Base-by-base conservation (phyloP, 345 rosid species). In the Euphorbia pulcherrima region DNA sequence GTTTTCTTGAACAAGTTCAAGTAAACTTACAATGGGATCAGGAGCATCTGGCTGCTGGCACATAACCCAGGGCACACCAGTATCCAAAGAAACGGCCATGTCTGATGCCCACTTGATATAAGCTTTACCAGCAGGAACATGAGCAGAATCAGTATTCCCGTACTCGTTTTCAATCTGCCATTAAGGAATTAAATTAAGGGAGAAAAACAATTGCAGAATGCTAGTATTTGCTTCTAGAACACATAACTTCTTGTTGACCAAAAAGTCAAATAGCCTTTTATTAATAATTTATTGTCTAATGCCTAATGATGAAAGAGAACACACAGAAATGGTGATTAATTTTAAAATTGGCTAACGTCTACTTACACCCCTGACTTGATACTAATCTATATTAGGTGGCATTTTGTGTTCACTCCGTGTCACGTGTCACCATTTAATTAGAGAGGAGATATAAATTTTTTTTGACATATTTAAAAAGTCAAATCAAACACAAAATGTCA, bases 31-130 rank as follows among this genome's bases (percentile, higher is more conserved):
- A 65, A 93, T 79, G 17, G 97, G 91, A 78, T 90, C 98, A 77
- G 98, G 97, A 68, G 97, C 98, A 78, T 93, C 88, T 37, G 60
- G 64, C 84, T 90, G 98, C 72, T 93, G 96, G 78, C 98, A 93
- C 98, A 90, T 90, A 69, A 90, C 94, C 98, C 98, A 93, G 20
- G 98, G 98, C 35, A 93, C 97, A 8, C 96, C 97, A n/a, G 96
- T 93, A 70, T 85, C 80, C 62, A 86, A 62, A 61, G 97, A 89
- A 59, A 80, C 65, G 72, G 98, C 98, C 98, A 93, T 93, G 40
- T 79, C 69, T 69, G 98, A 97, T 69, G 97, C 86, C 98, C 97
- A 93, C 0, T 90, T 87, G 65, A 90, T 79, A 64, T 93, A 90
- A 33, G 85, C 71, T 69, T 88, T 87, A 23, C 72, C 98, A 30